Percentiles rank a stretch among this genome's conserved stretches.
phyloP scores from a whole-genome alignment of 345 rosid species.

The Bruguiera gymnorhiza region DNA sequence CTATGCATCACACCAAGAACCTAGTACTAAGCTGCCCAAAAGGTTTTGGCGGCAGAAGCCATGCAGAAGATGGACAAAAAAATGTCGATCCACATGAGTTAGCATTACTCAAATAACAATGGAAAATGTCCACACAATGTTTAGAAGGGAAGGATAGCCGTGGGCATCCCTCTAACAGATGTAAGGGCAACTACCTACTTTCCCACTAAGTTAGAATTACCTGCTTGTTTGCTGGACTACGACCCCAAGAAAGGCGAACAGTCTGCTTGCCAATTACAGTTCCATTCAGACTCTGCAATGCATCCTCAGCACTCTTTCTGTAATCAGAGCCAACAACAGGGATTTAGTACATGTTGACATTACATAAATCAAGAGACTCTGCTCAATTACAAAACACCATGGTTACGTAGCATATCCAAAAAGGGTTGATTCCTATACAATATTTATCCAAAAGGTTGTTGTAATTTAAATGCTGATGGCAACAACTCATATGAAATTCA shows the following conservation, averaged over 20 bases:
- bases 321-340: conserved; percentile 16
- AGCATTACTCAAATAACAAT: too few relatives aligned
- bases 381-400: background rate
- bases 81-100: too few relatives aligned
- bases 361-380: background rate
- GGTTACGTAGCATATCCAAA: background rate
- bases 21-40: too few relatives aligned
- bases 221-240: conserved; percentile 81
- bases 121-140: too few relatives aligned
- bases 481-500: background rate
- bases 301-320: conserved; percentile 89
- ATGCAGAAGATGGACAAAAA: too few relatives aligned
- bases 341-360: too few relatives aligned
- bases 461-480: background rate
- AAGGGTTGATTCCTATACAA: background rate
- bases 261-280: conserved; percentile 83
- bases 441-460: background rate
- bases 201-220: conserved; percentile 29
- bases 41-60: too few relatives aligned
- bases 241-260: conserved; percentile 98
- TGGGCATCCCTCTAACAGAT: too few relatives aligned
- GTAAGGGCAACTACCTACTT: background rate
- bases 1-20: too few relatives aligned
- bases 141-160: too few relatives aligned
- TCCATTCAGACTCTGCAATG: conserved; percentile 70